phyloP scores from a whole-genome alignment of 164 flowering plant genomes.

The Echeveria elegans region DNA sequence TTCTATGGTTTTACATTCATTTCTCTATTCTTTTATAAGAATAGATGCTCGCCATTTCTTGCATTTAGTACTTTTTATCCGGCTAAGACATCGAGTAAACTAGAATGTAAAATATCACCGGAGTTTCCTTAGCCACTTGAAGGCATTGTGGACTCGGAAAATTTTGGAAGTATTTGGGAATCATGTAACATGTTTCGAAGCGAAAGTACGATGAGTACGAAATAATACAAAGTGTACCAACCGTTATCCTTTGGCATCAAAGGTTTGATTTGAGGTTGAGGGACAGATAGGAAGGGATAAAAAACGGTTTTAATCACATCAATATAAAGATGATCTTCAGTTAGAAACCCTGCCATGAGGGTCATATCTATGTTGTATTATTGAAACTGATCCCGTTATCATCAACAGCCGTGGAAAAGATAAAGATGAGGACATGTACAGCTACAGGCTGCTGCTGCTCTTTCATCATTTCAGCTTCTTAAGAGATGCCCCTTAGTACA shows the following conservation, averaged over 20 bases:
- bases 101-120: not conserved
- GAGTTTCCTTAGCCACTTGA: no score
- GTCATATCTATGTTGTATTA: not conserved
- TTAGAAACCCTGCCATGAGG: not conserved
- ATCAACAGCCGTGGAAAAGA: not conserved
- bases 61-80: not conserved
- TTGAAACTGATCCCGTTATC: not conserved
- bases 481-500: not conserved
- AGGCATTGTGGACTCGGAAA: not conserved
- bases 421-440: not conserved
- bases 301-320: slow-evolving; percentile 4
- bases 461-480: no score
- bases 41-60: not conserved
- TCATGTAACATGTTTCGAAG: not conserved
- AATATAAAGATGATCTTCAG: not conserved
- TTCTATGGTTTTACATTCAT: no score
- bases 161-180: not conserved
- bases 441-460: not conserved
- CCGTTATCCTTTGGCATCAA: slow-evolving; percentile 1
- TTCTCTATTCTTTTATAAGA: no score
- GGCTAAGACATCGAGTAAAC: not conserved
- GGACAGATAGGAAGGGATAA: not conserved
- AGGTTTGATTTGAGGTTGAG: not conserved
- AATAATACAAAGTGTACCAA: slow-evolving; percentile 1
- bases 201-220: not conserved